phyloP scores from a whole-genome alignment of 495 filamentous ascomycete species.

The Haplographium delicatum region DNA sequence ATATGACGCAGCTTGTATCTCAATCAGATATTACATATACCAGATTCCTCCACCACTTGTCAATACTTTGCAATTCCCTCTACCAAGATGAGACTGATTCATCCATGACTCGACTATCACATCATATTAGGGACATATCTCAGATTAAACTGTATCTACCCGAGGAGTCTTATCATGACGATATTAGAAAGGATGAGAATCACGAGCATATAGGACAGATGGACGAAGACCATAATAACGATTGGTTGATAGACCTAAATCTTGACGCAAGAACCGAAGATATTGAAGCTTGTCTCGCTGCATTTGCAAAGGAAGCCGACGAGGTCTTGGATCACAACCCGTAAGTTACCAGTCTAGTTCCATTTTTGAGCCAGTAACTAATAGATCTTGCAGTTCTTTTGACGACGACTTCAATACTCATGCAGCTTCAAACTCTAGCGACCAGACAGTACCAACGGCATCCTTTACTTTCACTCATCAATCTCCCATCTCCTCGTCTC shows the following conservation, averaged over 20 bases:
- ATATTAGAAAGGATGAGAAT: neutral
- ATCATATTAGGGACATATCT: conserved; percentile 17
- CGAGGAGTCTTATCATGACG: conserved; percentile 9
- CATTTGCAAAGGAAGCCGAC: neutral
- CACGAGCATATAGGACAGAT: neutral
- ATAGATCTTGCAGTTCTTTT: no score
- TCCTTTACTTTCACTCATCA: no score
- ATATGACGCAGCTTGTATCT: conserved; percentile 10
- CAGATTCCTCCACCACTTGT: conserved; percentile 14
- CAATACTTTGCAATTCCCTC: conserved; percentile 11
- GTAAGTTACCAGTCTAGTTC: neutral
- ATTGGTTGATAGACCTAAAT: neutral
- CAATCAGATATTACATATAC: conserved; percentile 11
- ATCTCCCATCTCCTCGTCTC: no score
- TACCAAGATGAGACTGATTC: conserved; percentile 3
- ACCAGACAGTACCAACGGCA: no score
- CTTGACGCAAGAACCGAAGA: neutral
- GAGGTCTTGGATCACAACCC: neutral
- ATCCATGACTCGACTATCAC: neutral
- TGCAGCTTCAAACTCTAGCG: neutral
- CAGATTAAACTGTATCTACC: conserved; percentile 15
- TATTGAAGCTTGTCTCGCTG: neutral
- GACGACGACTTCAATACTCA: neutral
- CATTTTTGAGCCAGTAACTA: no score
- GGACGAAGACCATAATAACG: neutral